phyloP scores from a whole-genome alignment of 108 stramenopile genomes.

The Skeletonema menzelii region DNA sequence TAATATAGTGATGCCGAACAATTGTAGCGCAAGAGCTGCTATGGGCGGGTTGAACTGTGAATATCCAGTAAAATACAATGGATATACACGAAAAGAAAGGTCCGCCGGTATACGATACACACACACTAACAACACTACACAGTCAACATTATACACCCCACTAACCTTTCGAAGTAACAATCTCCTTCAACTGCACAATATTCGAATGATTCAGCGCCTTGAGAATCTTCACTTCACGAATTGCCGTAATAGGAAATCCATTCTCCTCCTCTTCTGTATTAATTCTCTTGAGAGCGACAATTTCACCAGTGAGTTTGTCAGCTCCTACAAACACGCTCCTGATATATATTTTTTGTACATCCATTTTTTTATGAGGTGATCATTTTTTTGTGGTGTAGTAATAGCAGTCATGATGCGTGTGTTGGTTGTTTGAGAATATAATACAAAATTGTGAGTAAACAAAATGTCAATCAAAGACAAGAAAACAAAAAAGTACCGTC shows the following conservation, averaged over 20 bases:
- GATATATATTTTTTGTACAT: neutral
- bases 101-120: constrained; percentile 41
- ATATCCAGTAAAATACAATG: constrained; percentile 53
- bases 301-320: constrained; percentile 72
- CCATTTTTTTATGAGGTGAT: neutral
- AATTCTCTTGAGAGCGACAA: constrained; percentile 92
- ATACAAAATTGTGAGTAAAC: constrained; percentile 17
- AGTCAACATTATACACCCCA: constrained; percentile 5
- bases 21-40: constrained; percentile 39
- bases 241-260: constrained; percentile 92
- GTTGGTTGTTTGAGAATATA: neutral
- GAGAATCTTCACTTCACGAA: constrained; percentile 94
- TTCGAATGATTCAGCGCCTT: constrained; percentile 86
- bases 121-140: neutral
- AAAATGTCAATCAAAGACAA: neutral
- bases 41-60: constrained; percentile 86
- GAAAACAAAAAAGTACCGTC: neutral
- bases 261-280: constrained; percentile 90
- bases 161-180: constrained; percentile 92
- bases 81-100: constrained; percentile 73
- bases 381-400: neutral
- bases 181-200: constrained; percentile 88
- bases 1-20: constrained; percentile 35
- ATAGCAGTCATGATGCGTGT: no score
- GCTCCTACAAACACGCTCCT: constrained; percentile 85